Base-by-base conservation (phyloP, 352 stramenopile species). In the Phytophthora aleatoria region DNA sequence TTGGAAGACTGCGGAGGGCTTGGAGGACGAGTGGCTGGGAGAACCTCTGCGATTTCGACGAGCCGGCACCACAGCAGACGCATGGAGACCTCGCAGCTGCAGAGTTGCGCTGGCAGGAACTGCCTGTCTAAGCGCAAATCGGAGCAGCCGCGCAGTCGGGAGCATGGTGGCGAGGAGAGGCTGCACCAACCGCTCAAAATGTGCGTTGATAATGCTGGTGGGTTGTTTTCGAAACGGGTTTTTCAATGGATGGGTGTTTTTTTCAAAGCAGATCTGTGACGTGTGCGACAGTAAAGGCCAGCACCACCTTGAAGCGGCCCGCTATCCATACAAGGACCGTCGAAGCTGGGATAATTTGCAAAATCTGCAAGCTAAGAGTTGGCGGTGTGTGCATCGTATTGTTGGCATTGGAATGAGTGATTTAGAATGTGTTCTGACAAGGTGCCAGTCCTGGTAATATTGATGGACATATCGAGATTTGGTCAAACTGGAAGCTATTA, bases 11-110 rank as follows among this genome's bases (percentile, higher is more conserved):
- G 60, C 38, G 7, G 56, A 64, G 11, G 65, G 54, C 9, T 67
- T 75, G 5, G 64, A 58, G 13, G 67, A 56, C 3, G 60, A 53
- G 24, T 33, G 38, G 30, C 56, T 68, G 5, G 71, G 48, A 0
- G 65, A 66, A 15, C 64, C 69, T 51, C 77, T 68, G 30, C 74
- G 72, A 61, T 85, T 86, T 12, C 68, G 71, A 9, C 83, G 77
- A 33, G 81, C 81, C 16, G 76, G 38, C 6, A 56, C 56, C 9
- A 67, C 30, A 20, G 59, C 12, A 15, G 81, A 89, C 1, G 67
- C 77, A 45, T 87, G 81, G 33, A 92, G 61, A 9, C 41, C 51
- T 30, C 73, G 67, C 30, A 64, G 54, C 8, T 72, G 70, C 33
- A 68, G 45, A n/a, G 36, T 66, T 10, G 59, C 3, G 26, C 38